Evolutionary conservation across 2,329 filamentous ascomycete species (phyloP).

Genomic region (Apiospora kogelbergensis): DNA sequence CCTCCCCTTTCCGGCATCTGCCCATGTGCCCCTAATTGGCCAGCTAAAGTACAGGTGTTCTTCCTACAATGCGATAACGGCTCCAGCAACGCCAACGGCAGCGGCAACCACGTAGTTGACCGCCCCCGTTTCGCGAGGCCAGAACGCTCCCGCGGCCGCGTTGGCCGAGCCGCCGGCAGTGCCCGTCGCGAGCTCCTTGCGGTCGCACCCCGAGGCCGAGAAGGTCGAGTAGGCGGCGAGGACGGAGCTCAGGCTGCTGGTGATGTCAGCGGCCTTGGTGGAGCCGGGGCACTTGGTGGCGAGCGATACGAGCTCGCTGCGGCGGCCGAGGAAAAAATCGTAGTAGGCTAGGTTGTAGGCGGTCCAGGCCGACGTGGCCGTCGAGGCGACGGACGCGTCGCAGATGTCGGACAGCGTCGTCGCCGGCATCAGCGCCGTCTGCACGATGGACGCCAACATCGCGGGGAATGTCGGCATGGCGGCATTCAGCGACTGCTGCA

Average conservation of each 20-base stretch:
- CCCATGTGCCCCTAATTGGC: not conserved
- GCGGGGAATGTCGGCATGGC: not conserved
- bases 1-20: not conserved
- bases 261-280: not conserved
- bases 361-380: not conserved
- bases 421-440: not conserved
- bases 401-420: not conserved
- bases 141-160: not conserved
- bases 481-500: not conserved
- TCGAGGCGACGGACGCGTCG: not conserved
- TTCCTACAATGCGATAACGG: not conserved
- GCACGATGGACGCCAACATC: not conserved
- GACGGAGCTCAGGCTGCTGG: not conserved
- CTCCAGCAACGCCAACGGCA: not conserved
- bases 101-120: not conserved
- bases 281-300: not conserved
- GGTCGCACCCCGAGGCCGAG: not conserved
- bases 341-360: not conserved
- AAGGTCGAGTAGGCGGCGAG: not conserved
- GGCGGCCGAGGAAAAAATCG: not conserved
- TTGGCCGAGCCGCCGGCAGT: not conserved
- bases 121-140: not conserved
- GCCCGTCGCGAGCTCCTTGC: not conserved
- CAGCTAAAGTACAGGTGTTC: not conserved
- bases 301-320: not conserved